Base-by-base conservation (phyloP, 2,329 filamentous ascomycete genomes). In the Lizonia empirigonia region DNA sequence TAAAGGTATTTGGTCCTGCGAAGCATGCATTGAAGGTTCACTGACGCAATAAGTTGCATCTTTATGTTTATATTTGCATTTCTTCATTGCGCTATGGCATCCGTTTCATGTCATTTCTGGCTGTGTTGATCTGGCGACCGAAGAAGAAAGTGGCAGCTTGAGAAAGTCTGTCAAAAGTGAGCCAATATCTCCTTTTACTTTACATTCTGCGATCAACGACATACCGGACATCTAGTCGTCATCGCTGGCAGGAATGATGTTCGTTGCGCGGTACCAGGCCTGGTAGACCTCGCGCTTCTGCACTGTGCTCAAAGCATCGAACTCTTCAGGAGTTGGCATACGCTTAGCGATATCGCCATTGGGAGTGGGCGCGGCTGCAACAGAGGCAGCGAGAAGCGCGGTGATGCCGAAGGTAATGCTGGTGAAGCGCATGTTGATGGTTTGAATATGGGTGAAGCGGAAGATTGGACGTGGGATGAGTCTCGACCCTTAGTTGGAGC, bases 241-340 rank as follows among this genome's bases (percentile, higher is more conserved):
- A 13, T 33, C 34, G 19, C n/a, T 39, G 5, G 27, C 29, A n/a
- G 40, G 20, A 13, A 44, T 34, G 40, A 44, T 44, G 40, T 44
- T 44, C 8, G 34, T 39, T 12, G 44, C 44, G 15, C 44, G 35
- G 19, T 47, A 32, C 40, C 40, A 44, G 2, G 44, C 44, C 27
- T 20, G 33, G 36, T 47, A 47, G 4, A 39, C 44, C 18, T 47
- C 44, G 29, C 44, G 35, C 24, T 47, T 47, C 44, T 47, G 19
- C 7, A 39, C 29, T 15, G 35, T 33, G 27, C n/a, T 39, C 8
- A 47, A 10, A 20, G 35, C 35, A 26, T 47, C 44, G 20, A 47
- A 47, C 27, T 47, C 13, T 15, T 47, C 44, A 20, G 44, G 44
- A 33, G 44, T 47, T n/a, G 44, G 36, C 35, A 47, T 47, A 22